Conservation (phyloP, 108 stramenopile genomes). For the Schizochytrium sp. region DNA sequence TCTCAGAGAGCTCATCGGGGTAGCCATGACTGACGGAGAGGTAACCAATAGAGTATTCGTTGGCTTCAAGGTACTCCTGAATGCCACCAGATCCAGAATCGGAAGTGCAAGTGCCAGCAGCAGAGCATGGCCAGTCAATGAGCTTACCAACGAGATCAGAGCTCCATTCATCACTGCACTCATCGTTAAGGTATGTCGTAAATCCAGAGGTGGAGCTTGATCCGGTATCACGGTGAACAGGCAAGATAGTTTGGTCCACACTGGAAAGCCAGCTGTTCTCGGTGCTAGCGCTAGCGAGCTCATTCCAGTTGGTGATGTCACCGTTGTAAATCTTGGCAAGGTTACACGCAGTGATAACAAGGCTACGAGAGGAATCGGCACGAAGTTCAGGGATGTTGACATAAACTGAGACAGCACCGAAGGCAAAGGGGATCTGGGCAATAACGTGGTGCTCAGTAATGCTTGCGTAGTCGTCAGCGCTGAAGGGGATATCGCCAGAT, state of each 20-base stretch:
- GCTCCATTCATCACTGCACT: constrained; percentile 81
- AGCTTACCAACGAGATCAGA: constrained; percentile 68
- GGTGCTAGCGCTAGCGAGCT: constrained; percentile 50
- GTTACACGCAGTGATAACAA: constrained; percentile 81
- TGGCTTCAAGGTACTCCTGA: constrained; percentile 77
- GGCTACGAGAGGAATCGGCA: constrained; percentile 52
- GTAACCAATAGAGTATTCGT: constrained; percentile 83
- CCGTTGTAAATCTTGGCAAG: constrained; percentile 82
- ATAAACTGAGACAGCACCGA: constrained; percentile 83
- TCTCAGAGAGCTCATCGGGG: constrained; percentile 78
- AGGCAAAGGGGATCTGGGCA: constrained; percentile 82
- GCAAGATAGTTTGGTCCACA: constrained; percentile 72
- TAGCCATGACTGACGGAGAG: constrained; percentile 85
- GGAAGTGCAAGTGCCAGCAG: constrained; percentile 69
- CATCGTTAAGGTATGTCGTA: constrained; percentile 71
- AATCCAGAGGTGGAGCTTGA: constrained; percentile 81
- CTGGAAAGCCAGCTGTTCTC: constrained; percentile 4
- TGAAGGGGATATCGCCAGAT: constrained; percentile 84
- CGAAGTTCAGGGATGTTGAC: constrained; percentile 76
- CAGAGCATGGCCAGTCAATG: constrained; percentile 78
- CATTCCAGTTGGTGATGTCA: constrained; percentile 81
- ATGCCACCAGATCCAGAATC: constrained; percentile 81
- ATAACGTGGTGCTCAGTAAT: constrained; percentile 67
- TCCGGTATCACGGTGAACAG: constrained; percentile 81
- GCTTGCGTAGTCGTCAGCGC: constrained; percentile 62